Evolutionary conservation across 176 grass and related monocot species (phyloP), one percentile per base, ranked within the genome.

Genomic region (Oryza meyeriana): DNA sequence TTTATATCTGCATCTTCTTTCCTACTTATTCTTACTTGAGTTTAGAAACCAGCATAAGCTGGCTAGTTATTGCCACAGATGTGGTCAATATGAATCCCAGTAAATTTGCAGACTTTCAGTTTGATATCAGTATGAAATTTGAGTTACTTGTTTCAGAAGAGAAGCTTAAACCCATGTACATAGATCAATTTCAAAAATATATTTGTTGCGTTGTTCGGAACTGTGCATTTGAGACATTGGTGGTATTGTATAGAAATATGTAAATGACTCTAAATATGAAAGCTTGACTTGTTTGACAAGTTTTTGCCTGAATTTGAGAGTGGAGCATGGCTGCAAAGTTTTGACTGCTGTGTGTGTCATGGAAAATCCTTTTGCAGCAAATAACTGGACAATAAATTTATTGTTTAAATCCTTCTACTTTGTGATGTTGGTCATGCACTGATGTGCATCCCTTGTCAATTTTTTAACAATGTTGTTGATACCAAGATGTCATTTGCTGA

Each of bases 1-100:
- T 10, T 61, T 39, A n/a, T 75, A 42, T 72, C 38, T 68, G 31
- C 61, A 31, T 80, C 50, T 72, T 79, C 26, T 39, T 88, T 52
- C 69, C 3, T 83, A 47, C 61, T 67, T 71, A 50, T 76, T 83
- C 57, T 42, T 76, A 41, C 63, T n/a, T 24, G 31, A 6, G 38
- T 40, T 80, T 26, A 41, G 48, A 88, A 88, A 80, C 48, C 35
- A 79, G 61, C 17, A 79, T 79, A 48, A 58, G 62, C 5, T 70
- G 39, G n/a, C 8, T 8, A 36, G 32, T 50, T 74, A 38, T 29
- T 78, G 16, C 59, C 57, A 30, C 10, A 0, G 14, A 40, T 67
- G 57, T 26, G 59, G 39, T 36, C 27, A 72, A 72, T 87, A 64
- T 72, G 63, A 48, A 50, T 76, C 76, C 29, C 12, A 40, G 52